Percentiles rank a stretch among this genome's conserved stretches.
These are phyloP conservation scores for Agrocybe chaxingu DNA, from an alignment of 768 basidiomycete species.

Conservation along the genomic window DNA sequence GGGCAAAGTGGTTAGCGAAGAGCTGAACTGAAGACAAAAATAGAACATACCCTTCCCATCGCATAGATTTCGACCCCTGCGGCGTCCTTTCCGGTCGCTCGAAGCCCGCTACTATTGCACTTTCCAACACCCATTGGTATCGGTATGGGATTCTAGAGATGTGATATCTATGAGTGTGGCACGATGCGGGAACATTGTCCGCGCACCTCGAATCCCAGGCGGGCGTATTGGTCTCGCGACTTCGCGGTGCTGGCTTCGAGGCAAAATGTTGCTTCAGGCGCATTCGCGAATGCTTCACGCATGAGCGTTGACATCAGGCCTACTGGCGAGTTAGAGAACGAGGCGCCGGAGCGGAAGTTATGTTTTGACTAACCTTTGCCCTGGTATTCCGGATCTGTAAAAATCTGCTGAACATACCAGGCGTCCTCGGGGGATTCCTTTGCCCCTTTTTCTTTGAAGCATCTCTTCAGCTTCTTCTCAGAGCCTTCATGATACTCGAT, in stretches of 20 bases:
- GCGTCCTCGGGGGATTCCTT: slow-evolving; percentile 18
- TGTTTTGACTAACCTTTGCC: slow-evolving; percentile 20
- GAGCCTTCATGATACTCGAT: slow-evolving; percentile 17
- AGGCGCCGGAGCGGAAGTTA: background rate
- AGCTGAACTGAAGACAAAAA: background rate
- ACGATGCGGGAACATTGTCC: background rate
- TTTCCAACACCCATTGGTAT: slow-evolving; percentile 20
- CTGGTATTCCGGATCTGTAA: slow-evolving; percentile 24
- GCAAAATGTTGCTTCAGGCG: slow-evolving; percentile 18
- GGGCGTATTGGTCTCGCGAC: slow-evolving; percentile 26
- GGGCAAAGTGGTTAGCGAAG: background rate
- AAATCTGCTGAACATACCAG: slow-evolving; percentile 26
- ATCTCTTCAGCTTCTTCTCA: slow-evolving; percentile 15
- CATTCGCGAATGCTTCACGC: slow-evolving; percentile 22
- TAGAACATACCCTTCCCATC: slow-evolving; percentile 17
- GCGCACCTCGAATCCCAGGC: slow-evolving; percentile 27
- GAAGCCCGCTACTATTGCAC: slow-evolving; percentile 13
- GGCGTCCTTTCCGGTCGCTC: slow-evolving; percentile 14
- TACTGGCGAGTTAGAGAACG: slow-evolving; percentile 1
- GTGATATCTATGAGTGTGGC: background rate
- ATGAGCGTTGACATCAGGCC: slow-evolving; percentile 27
- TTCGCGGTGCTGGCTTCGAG: slow-evolving; percentile 26
- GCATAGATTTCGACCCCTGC: slow-evolving; percentile 18
- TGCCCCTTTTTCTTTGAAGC: slow-evolving; percentile 15
- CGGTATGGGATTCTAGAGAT: slow-evolving; percentile 11